Percentiles rank a stretch among this genome's conserved stretches.
Evolutionary conservation across 2,329 filamentous ascomycete genomes (phyloP).

Genomic region (Helotiales sp.): DNA sequence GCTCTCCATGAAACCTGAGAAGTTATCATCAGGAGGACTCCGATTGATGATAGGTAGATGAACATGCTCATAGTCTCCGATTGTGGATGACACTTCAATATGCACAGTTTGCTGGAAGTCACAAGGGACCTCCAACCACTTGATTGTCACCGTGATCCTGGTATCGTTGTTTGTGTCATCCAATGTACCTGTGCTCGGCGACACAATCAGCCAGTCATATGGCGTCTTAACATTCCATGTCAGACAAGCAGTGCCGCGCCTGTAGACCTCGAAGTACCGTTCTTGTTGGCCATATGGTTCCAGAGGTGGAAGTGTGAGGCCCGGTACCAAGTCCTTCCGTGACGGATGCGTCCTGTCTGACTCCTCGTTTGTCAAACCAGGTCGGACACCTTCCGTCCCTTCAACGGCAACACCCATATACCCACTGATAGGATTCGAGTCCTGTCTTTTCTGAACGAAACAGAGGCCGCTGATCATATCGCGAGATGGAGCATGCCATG

Average conservation of each 20-base stretch:
- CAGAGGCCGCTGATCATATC: constrained; percentile 61
- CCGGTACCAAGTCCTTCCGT: constrained; percentile 35
- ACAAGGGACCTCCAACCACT: constrained; percentile 39
- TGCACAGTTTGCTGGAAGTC: constrained; percentile 33
- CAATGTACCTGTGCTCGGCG: constrained; percentile 48
- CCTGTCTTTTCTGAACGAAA: constrained; percentile 56
- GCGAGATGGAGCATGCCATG: constrained; percentile 70
- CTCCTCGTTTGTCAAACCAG: constrained; percentile 50
- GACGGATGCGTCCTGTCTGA: constrained; percentile 49
- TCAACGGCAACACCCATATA: constrained; percentile 51
- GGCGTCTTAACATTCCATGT: constrained; percentile 47
- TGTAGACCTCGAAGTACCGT: constrained; percentile 63
- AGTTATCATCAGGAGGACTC: constrained; percentile 48
- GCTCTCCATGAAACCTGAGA: constrained; percentile 58
- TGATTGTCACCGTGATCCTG: constrained; percentile 51
- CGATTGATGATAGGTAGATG: constrained; percentile 54
- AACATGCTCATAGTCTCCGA: constrained; percentile 46
- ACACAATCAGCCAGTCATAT: constrained; percentile 40
- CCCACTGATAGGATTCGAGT: constrained; percentile 46
- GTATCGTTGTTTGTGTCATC: constrained; percentile 46
- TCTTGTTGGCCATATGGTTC: constrained; percentile 53
- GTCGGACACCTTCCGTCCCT: constrained; percentile 35
- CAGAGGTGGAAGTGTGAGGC: constrained; percentile 39
- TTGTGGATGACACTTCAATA: constrained; percentile 36
- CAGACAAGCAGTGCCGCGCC: constrained; percentile 50